Base-by-base conservation (phyloP, 768 basidiomycete genomes). In the Lentinula sp. region DNA sequence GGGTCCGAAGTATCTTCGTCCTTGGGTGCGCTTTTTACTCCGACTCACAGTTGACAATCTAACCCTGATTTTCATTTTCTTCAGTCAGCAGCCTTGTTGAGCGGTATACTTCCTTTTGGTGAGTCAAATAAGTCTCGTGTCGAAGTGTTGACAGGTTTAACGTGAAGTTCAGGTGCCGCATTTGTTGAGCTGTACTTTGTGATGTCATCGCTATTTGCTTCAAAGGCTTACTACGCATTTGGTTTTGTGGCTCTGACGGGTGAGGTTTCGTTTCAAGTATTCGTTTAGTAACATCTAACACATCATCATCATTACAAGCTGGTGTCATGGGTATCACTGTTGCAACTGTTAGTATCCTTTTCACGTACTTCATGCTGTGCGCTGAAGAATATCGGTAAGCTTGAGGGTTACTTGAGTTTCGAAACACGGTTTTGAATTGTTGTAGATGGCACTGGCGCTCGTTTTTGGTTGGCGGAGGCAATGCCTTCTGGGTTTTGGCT, bases 141-240 rank as follows among this genome's bases (percentile, higher is more conserved):
- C 43, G 11, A 15, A 6, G 6, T 46, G 16, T 23, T 18, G 21
- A 6, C 31, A 18, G 11, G 11, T 40, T 43, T 8, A n/a, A 43
- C 21, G 21, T 39, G 28, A 43, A 10, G 37, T 54, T 57, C n/a
- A 92, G 91, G 93, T 57, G 95, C 96, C 51, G 94, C 93, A 3
- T 98, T 97, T 67, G 91, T 98, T 63, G 96, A 98, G 71, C 75
- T 97, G 10, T 97, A 93, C 73, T 97, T 95, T 69, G 85, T 96
- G 48, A 78, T 98, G 61, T 92, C 93, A 11, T 91, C 88, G 67
- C 79, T 98, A 31, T 98, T 97, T 67, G 95, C 95, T 23, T 89
- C 93, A 9, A 83, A 92, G 37, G 91, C 89, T 49, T 96, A 95
- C 75, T 98, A 97, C 71, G 96, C 96, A 10, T 98, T 98, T 70